phyloP scores from a whole-genome alignment of 352 stramenopile species.

The Phytophthora boehmeriae region DNA sequence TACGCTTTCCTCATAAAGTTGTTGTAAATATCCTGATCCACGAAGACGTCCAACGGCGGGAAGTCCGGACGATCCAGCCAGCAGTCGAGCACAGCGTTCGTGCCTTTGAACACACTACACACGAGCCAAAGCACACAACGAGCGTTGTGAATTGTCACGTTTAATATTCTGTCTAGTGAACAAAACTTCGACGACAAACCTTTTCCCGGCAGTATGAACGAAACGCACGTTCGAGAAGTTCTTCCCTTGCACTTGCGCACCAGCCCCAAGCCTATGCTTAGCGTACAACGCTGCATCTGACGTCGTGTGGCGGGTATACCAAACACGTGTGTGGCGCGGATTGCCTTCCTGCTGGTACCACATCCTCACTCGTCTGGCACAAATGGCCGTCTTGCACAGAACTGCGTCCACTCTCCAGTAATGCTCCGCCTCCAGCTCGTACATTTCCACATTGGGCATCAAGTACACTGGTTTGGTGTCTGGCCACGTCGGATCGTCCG shows the following conservation, averaged over 20 bases:
- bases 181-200: slow-evolving; percentile 18
- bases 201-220: slow-evolving; percentile 44
- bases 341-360: slow-evolving; percentile 65
- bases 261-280: slow-evolving; percentile 15
- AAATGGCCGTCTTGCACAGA: slow-evolving; percentile 63
- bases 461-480: slow-evolving; percentile 47
- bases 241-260: slow-evolving; percentile 15
- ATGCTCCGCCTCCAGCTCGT: slow-evolving; percentile 49
- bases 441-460: slow-evolving; percentile 65
- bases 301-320: slow-evolving; percentile 57
- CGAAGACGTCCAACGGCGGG: slow-evolving; percentile 45
- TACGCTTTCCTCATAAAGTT: slow-evolving; percentile 29
- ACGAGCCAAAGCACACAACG: slow-evolving; percentile 3
- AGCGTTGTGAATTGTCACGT: slow-evolving; percentile 9
- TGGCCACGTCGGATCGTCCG: slow-evolving; percentile 34
- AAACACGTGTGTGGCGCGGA: slow-evolving; percentile 38
- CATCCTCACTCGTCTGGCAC: slow-evolving; percentile 38
- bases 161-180: background rate
- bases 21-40: slow-evolving; percentile 44
- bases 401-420: slow-evolving; percentile 54
- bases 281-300: slow-evolving; percentile 43
- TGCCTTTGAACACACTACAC: slow-evolving; percentile 44
- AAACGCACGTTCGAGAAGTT: slow-evolving; percentile 45
- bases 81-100: slow-evolving; percentile 56
- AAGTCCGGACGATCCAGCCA: slow-evolving; percentile 48